phyloP scores from a whole-genome alignment of 352 stramenopile species.

The Phytopythium litorale region DNA sequence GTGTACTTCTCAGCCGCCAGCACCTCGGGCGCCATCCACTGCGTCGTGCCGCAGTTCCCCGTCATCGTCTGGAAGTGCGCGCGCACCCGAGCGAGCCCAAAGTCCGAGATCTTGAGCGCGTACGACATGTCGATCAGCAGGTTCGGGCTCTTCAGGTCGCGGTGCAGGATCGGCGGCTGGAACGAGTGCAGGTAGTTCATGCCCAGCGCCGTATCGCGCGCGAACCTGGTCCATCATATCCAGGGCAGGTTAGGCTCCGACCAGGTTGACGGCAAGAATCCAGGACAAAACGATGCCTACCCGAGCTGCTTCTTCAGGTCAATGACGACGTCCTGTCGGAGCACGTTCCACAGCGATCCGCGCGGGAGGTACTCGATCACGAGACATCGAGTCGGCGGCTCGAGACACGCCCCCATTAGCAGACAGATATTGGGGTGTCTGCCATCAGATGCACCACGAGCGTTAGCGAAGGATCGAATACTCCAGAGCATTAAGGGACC shows the following conservation, averaged over 20 bases:
- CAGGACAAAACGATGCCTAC: slow-evolving; percentile 24
- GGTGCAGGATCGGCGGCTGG: slow-evolving; percentile 82
- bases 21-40: slow-evolving; percentile 87
- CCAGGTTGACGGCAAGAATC: neutral
- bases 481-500: slow-evolving; percentile 2
- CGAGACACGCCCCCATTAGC: slow-evolving; percentile 78
- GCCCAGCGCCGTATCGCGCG: slow-evolving; percentile 70
- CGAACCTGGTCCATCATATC: slow-evolving; percentile 37
- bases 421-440: slow-evolving; percentile 87
- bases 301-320: slow-evolving; percentile 66
- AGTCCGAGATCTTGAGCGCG: slow-evolving; percentile 88
- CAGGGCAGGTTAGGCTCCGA: slow-evolving; percentile 1
- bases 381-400: slow-evolving; percentile 75
- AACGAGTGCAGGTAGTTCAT: slow-evolving; percentile 90
- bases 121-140: slow-evolving; percentile 76
- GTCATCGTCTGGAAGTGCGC: slow-evolving; percentile 89
- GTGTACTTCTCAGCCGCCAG: slow-evolving; percentile 83
- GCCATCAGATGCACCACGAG: neutral
- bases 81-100: slow-evolving; percentile 75
- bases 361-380: slow-evolving; percentile 84
- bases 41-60: slow-evolving; percentile 80
- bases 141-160: slow-evolving; percentile 86
- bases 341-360: slow-evolving; percentile 83
- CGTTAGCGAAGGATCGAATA: slow-evolving; percentile 1
- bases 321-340: slow-evolving; percentile 72